Evolutionary conservation across 1,139 yeast species (phyloP).

Genomic region (Saccharomyces hybrid): DNA sequence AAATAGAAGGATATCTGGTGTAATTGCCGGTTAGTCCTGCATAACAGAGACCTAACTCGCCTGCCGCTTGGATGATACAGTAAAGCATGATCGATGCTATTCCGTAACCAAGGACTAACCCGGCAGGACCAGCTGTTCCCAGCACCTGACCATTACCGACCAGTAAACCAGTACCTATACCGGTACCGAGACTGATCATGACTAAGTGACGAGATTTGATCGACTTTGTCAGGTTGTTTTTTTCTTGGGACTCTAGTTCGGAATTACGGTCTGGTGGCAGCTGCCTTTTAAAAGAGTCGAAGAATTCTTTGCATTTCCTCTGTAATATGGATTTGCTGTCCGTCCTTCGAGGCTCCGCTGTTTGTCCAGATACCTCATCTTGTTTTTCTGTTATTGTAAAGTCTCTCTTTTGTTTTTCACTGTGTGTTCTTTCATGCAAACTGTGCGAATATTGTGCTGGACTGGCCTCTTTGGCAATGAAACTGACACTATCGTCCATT

Average conservation of each 20-base stretch:
- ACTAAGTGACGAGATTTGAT: slow-evolving; percentile 45
- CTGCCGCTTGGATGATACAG: slow-evolving; percentile 69
- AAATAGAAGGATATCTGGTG: slow-evolving; percentile 56
- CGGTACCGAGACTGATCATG: slow-evolving; percentile 75
- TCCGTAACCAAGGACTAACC: slow-evolving; percentile 59
- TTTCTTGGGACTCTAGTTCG: slow-evolving; percentile 8
- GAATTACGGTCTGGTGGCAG: slow-evolving; percentile 2
- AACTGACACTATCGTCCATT: not conserved
- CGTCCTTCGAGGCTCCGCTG: not conserved
- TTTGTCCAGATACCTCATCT: not conserved
- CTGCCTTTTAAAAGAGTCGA: slow-evolving; percentile 20
- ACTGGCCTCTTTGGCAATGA: not conserved
- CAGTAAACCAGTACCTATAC: slow-evolving; percentile 71
- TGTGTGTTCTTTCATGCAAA: not conserved
- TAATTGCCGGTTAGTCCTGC: slow-evolving; percentile 72
- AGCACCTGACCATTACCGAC: slow-evolving; percentile 69
- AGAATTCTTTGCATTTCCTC: slow-evolving; percentile 11
- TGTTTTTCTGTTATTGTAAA: not conserved
- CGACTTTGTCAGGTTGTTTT: slow-evolving; percentile 31
- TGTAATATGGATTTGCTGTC: not conserved
- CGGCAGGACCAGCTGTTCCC: slow-evolving; percentile 69
- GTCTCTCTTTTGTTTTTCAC: not conserved
- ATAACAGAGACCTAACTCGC: slow-evolving; percentile 72
- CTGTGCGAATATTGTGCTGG: not conserved
- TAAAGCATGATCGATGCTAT: slow-evolving; percentile 60